Evolutionary conservation across 208 protist species (phyloP), one percentile per base, ranked within the genome.

Genomic region (Trypanosoma boissoni): DNA sequence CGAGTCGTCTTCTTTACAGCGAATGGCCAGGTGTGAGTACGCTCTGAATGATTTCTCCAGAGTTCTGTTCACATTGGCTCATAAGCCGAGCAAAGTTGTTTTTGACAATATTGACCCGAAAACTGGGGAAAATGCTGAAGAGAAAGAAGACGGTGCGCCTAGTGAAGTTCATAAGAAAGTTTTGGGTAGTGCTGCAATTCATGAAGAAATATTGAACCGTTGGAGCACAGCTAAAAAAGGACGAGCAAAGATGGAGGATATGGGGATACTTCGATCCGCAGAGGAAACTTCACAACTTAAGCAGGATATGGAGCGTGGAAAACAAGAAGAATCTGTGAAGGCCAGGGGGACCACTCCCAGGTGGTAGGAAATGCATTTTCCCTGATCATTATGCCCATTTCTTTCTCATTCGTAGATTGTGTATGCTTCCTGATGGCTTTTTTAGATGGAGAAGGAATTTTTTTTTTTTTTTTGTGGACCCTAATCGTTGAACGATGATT

Each of bases 31-130:
- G n/a, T 91, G 83, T 66, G 76, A 87, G 50, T 65, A 87, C 44
- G 79, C 79, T 5, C 74, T 75, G 8, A 64, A 76, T 43, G 62
- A 71, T 9, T 85, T 91, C 32, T 73, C 79, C 6, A 58, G 64
- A 0, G 44, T 83, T 26, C 64, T 91, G 0, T 91, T 87, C 50
- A 65, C 77, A 6, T 50, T 87, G 16, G 74, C 83, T n/a, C 83
- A 91, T 62, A 91, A 91, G 52, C 83, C 83, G 2, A 91, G 83
- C 54, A 91, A 91, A 37, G 69, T 91, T 2, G 63, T 64, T 4
- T 91, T 91, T 66, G 64, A 74, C 18, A 70, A 65, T 28, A 32
- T 57, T 32, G 50, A 74, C 27, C 56, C 55, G 10, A 56, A 66
- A 53, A 58, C 61, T 7, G 68, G 66, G 18, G 9, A 50, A 43